Percentiles rank a stretch among this genome's conserved stretches.
phyloP scores from a whole-genome alignment of 257 asterid genomes.

The Solanum medicagineum region DNA sequence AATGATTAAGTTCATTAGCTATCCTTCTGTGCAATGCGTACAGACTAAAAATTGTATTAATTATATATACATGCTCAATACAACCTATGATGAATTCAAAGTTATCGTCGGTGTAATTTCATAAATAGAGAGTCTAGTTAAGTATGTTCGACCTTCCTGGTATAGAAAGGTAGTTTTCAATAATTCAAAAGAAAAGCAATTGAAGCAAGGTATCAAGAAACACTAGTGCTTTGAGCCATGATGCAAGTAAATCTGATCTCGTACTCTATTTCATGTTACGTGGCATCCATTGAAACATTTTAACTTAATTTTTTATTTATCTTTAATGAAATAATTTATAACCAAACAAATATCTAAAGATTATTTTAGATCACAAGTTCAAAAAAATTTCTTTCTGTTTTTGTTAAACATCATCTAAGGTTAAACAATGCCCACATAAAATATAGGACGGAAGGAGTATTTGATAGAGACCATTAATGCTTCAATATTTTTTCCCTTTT shows the following conservation, averaged over 20 bases:
- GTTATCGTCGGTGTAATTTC: neutral
- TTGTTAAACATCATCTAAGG: no score
- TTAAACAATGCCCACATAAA: no score
- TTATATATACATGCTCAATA: neutral
- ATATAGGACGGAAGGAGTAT: no score
- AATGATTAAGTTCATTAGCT: neutral
- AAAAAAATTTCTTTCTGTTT: no score
- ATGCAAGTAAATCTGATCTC: neutral
- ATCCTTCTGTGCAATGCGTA: neutral
- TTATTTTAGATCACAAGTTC: no score
- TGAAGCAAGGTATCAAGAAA: neutral
- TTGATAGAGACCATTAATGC: neutral
- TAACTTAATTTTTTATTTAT: no score
- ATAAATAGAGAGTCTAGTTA: neutral
- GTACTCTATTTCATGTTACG: no score
- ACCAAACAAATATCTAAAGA: no score
- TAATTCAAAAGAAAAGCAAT: neutral
- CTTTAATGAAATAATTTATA: no score
- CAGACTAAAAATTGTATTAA: neutral
- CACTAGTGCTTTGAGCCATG: neutral
- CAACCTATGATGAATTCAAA: neutral
- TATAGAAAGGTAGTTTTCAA: neutral
- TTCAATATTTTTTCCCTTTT: neutral
- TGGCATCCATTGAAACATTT: no score
- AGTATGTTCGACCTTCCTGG: accelerated